Conservation (phyloP, 106 monocot species). For the Alisma plantagoaquatica region DNA sequence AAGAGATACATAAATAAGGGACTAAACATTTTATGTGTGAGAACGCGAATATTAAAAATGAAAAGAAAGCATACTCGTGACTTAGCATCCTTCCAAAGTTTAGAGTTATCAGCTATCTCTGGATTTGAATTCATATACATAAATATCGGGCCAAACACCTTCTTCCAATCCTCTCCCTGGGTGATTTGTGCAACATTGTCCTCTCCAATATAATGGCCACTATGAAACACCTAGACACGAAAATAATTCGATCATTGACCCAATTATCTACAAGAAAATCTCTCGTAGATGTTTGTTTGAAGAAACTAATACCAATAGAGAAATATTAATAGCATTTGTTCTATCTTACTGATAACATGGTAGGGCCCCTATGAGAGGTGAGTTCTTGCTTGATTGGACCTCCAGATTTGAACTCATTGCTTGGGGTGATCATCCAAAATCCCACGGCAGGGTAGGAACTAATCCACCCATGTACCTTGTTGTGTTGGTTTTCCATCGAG, state of each 20-base stretch:
- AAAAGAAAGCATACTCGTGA: conserved; percentile 28
- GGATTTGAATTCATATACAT: conserved; percentile 57
- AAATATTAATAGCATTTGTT: neutral
- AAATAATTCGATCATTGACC: neutral
- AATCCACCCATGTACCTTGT: conserved; percentile 82
- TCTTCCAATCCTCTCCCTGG: conserved; percentile 80
- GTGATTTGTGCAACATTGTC: conserved; percentile 53
- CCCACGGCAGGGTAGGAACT: conserved; percentile 43
- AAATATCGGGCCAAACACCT: conserved; percentile 74
- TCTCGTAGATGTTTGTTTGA: neutral
- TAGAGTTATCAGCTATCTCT: conserved; percentile 24
- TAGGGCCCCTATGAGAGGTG: conserved; percentile 81
- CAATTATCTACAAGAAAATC: neutral
- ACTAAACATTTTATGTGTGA: neutral
- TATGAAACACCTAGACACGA: conserved; percentile 51
- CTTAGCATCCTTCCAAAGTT: conserved; percentile 93
- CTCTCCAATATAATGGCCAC: conserved; percentile 62
- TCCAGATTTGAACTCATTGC: conserved; percentile 80
- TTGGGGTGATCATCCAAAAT: conserved; percentile 86
- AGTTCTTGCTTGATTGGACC: conserved; percentile 71
- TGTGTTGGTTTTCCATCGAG: conserved; percentile 69
- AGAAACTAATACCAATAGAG: neutral
- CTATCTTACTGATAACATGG: conserved; percentile 6
- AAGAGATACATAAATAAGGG: neutral
- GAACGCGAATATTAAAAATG: neutral